A percentile compares a stretch with the other conserved stretches of the same genome.
Evolutionary conservation across 495 filamentous ascomycete species (phyloP).

Genomic region (Penicillium cinerascens): DNA sequence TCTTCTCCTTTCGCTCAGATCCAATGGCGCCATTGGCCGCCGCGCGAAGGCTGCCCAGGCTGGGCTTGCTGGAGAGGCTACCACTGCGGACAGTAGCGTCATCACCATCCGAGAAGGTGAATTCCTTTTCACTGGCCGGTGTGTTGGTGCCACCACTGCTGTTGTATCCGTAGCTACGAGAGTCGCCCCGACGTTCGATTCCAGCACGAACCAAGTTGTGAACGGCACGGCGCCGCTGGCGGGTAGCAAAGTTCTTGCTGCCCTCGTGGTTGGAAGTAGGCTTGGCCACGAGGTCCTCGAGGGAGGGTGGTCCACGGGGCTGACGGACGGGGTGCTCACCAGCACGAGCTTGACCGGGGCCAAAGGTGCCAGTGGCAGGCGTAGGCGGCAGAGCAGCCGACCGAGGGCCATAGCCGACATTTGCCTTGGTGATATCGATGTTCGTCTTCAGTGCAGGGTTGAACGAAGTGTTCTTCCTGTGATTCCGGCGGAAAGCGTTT

Average conservation of each 20-base stretch:
- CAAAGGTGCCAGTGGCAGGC: slow-evolving; percentile 83
- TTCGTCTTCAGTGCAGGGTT: slow-evolving; percentile 57
- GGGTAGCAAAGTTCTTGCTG: slow-evolving; percentile 96
- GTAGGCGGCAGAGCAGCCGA: slow-evolving; percentile 75
- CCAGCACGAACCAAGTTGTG: slow-evolving; percentile 88
- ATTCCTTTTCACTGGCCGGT: slow-evolving; percentile 82
- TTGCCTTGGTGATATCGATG: slow-evolving; percentile 57
- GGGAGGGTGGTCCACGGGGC: slow-evolving; percentile 83
- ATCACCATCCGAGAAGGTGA: slow-evolving; percentile 79
- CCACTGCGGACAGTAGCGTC: slow-evolving; percentile 78
- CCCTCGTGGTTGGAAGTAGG: slow-evolving; percentile 93
- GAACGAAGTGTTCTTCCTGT: slow-evolving; percentile 87
- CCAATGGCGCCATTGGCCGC: slow-evolving; percentile 81
- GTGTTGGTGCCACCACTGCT: slow-evolving; percentile 75
- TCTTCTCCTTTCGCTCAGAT: slow-evolving; percentile 67
- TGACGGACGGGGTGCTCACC: slow-evolving; percentile 94
- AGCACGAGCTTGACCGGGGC: slow-evolving; percentile 85
- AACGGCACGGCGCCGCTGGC: slow-evolving; percentile 87
- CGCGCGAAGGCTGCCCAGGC: slow-evolving; percentile 74
- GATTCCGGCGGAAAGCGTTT: slow-evolving; percentile 84
- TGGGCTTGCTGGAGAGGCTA: slow-evolving; percentile 74
- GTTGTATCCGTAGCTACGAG: slow-evolving; percentile 55
- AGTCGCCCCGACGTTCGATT: slow-evolving; percentile 72
- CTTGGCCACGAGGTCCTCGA: slow-evolving; percentile 87
- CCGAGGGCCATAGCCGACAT: slow-evolving; percentile 61